These are phyloP conservation scores for Bruguiera gymnorhiza DNA, from an alignment of 345 rosid species.

Conservation along the genomic window DNA sequence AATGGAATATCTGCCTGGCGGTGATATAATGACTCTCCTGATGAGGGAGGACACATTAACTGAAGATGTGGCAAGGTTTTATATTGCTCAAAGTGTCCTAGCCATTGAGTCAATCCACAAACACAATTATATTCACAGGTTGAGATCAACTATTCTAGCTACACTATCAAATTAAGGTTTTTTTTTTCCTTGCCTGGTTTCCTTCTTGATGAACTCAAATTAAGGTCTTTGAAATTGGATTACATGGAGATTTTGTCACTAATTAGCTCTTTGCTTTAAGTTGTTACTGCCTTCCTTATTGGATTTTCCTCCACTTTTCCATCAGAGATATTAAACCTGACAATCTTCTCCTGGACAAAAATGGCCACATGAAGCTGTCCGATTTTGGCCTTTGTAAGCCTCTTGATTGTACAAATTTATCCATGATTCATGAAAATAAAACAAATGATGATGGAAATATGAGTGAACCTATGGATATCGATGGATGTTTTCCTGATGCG, in stretches of 20 bases:
- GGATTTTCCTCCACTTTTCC: constrained; percentile 12
- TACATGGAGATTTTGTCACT: not conserved
- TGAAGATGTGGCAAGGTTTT: constrained; percentile 80
- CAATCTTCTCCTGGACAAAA: constrained; percentile 88
- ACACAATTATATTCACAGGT: constrained; percentile 94
- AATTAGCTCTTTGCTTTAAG: not conserved
- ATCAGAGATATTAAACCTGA: constrained; percentile 95
- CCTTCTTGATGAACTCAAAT: no score
- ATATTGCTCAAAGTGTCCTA: constrained; percentile 90
- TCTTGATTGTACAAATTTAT: constrained; percentile 76
- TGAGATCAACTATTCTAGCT: constrained; percentile 22
- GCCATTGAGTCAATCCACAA: constrained; percentile 96
- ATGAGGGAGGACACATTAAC: constrained; percentile 88
- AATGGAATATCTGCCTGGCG: constrained; percentile 98
- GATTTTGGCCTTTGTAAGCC: constrained; percentile 99
- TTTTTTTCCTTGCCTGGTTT: not conserved
- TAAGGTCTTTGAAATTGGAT: constrained; percentile 5
- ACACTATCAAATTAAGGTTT: constrained; percentile 5
- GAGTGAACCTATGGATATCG: constrained; percentile 84
- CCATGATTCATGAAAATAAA: constrained; percentile 76
- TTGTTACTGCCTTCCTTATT: constrained; percentile 21
- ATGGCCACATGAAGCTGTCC: constrained; percentile 97
- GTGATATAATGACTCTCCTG: constrained; percentile 94
- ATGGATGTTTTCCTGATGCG: constrained; percentile 68
- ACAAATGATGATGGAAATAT: constrained; percentile 58